Conservation (phyloP, 164 flowering plant genomes). For the Hamamelis virginiana region DNA sequence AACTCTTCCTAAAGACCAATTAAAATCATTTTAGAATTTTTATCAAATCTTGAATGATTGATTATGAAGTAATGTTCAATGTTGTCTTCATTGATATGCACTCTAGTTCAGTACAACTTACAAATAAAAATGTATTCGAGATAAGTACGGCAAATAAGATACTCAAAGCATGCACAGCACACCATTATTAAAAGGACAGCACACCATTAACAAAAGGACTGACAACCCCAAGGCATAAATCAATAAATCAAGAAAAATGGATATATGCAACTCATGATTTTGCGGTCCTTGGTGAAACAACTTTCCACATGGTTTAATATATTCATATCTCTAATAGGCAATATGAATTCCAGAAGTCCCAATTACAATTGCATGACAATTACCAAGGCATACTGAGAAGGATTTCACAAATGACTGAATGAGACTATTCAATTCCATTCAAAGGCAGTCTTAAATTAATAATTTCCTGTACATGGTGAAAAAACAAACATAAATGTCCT, state of each 20-base stretch:
- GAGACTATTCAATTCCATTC: neutral
- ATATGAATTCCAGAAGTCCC: no score
- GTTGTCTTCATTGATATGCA: neutral
- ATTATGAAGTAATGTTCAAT: neutral
- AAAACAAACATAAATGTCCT: neutral
- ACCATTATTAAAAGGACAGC: no score
- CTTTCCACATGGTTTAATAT: no score
- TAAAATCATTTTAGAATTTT: neutral
- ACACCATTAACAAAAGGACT: no score
- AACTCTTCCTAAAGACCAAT: conserved; percentile 71
- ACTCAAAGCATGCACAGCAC: neutral
- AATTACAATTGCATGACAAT: no score
- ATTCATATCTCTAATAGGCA: no score
- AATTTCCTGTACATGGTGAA: neutral
- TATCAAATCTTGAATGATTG: neutral
- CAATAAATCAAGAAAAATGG: no score
- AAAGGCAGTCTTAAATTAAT: neutral
- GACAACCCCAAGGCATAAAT: no score
- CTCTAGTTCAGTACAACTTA: neutral
- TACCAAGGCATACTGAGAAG: neutral
- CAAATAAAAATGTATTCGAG: neutral
- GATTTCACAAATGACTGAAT: neutral
- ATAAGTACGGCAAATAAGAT: neutral
- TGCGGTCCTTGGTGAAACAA: no score
- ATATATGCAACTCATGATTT: no score